Evolutionary conservation across 306 rosid species (phyloP).

Genomic region (Trifolium fragiferum): DNA sequence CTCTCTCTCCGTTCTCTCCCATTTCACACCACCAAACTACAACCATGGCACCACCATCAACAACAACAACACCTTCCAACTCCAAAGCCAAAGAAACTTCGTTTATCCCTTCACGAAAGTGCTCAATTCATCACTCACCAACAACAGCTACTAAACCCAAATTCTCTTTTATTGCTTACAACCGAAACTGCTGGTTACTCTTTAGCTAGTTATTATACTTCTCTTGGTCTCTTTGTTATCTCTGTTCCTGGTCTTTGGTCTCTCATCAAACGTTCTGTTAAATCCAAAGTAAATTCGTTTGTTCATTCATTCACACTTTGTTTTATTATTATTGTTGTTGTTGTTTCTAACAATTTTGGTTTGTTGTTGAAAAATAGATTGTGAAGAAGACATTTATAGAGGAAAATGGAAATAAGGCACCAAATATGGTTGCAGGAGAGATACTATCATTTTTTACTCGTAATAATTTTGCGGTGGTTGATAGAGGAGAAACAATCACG

Average conservation of each 20-base stretch:
- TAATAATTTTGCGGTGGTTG: conserved; percentile 73
- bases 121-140: conserved; percentile 43
- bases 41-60: conserved; percentile 40
- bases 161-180: conserved; percentile 47
- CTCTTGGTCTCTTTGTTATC: conserved; percentile 91
- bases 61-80: conserved; percentile 34
- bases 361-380: conserved; percentile 48
- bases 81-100: conserved; percentile 43
- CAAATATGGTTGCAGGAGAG: conserved; percentile 83
- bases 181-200: conserved; percentile 74
- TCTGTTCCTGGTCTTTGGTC: conserved; percentile 98
- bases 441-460: conserved; percentile 86
- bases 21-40: conserved; percentile 22
- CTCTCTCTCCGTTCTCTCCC: conserved; percentile 40
- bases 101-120: conserved; percentile 55
- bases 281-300: conserved; percentile 67
- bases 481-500: conserved; percentile 90
- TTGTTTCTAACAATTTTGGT: neutral
- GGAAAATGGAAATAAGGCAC: conserved; percentile 64
- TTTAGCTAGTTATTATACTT: conserved; percentile 88
- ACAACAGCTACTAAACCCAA: conserved; percentile 41
- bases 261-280: conserved; percentile 95
- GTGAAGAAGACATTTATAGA: conserved; percentile 83
- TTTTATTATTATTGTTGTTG: neutral
- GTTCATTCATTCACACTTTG: neutral